These are phyloP conservation scores for Cantharellus cinnabarinus DNA, from an alignment of 768 basidiomycete genomes.

Conservation along the genomic window DNA sequence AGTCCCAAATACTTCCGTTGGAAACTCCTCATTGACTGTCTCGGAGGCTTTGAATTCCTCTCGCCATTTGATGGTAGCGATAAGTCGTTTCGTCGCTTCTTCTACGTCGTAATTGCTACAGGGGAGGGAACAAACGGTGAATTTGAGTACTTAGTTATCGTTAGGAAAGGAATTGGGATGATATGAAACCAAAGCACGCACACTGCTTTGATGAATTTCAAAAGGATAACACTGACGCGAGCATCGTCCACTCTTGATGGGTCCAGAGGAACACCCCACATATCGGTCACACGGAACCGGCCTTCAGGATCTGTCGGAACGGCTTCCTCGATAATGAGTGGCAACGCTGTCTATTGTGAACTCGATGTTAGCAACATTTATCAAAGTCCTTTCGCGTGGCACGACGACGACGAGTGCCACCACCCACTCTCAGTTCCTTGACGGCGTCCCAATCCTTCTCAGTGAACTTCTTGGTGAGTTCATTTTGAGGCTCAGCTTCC, in stretches of 20 bases:
- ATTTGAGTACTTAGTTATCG: background rate
- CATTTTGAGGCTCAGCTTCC: conserved; percentile 40
- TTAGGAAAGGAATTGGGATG: background rate
- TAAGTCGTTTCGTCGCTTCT: conserved; percentile 44
- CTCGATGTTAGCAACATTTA: background rate
- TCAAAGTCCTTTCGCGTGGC: background rate
- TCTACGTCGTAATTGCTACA: conserved; percentile 30
- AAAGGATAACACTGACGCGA: conserved; percentile 48
- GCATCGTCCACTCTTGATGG: conserved; percentile 33
- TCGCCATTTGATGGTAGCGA: conserved; percentile 52
- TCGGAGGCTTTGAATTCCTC: conserved; percentile 41
- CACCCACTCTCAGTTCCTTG: conserved; percentile 41
- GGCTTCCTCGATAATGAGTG: conserved; percentile 35
- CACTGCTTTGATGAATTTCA: conserved; percentile 71
- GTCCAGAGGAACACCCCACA: conserved; percentile 59
- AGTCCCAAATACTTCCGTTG: conserved; percentile 41
- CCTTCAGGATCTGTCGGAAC: conserved; percentile 28
- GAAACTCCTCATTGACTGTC: conserved; percentile 38
- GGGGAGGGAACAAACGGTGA: background rate
- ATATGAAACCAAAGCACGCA: conserved; percentile 11
- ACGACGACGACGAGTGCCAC: conserved; percentile 1
- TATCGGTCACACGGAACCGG: conserved; percentile 16
- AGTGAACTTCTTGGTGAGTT: conserved; percentile 48
- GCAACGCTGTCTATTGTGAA: conserved; percentile 22
- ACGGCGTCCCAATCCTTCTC: conserved; percentile 52